Percentiles rank a stretch among this genome's conserved stretches.
Conservation (phyloP, 441 rosid species). For the Melastoma candidum region DNA sequence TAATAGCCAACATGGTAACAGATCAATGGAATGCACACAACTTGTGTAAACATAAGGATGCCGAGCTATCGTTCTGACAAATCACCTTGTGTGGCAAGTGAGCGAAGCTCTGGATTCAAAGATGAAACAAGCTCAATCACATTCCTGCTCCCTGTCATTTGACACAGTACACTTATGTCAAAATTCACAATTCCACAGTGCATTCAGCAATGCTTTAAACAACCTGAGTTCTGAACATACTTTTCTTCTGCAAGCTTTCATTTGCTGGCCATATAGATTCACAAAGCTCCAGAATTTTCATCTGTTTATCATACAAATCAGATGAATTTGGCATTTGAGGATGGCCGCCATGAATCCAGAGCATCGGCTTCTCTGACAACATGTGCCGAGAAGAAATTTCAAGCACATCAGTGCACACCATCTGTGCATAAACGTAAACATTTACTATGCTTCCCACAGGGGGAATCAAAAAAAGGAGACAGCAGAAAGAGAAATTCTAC, state of each 20-base stretch:
- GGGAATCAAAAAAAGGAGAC: slow-evolving; percentile 3
- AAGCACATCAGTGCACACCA: slow-evolving; percentile 45
- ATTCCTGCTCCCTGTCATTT: slow-evolving; percentile 32
- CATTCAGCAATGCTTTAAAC: slow-evolving; percentile 4
- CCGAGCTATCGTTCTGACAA: background rate
- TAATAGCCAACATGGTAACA: too few species aligned
- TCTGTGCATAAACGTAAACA: slow-evolving; percentile 25
- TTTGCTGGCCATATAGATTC: slow-evolving; percentile 54
- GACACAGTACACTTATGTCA: too few species aligned
- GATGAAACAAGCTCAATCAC: slow-evolving; percentile 40
- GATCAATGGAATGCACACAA: too few species aligned
- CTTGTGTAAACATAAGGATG: too few species aligned
- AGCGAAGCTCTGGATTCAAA: slow-evolving; percentile 49
- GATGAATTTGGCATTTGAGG: slow-evolving; percentile 62
- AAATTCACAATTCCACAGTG: too few species aligned
- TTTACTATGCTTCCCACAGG: slow-evolving; percentile 3
- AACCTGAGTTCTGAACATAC: slow-evolving; percentile 30
- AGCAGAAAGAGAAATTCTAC: slow-evolving; percentile 9
- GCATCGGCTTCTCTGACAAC: slow-evolving; percentile 53
- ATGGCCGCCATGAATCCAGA: slow-evolving; percentile 96
- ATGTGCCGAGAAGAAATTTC: slow-evolving; percentile 32
- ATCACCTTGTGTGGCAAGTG: slow-evolving; percentile 78
- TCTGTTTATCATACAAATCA: slow-evolving; percentile 44
- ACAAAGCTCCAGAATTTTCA: slow-evolving; percentile 46
- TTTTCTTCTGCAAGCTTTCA: slow-evolving; percentile 29